Evolutionary conservation across 2,329 filamentous ascomycete genomes (phyloP), one percentile per base, ranked within the genome.

Genomic region (Fusarium begoniae): DNA sequence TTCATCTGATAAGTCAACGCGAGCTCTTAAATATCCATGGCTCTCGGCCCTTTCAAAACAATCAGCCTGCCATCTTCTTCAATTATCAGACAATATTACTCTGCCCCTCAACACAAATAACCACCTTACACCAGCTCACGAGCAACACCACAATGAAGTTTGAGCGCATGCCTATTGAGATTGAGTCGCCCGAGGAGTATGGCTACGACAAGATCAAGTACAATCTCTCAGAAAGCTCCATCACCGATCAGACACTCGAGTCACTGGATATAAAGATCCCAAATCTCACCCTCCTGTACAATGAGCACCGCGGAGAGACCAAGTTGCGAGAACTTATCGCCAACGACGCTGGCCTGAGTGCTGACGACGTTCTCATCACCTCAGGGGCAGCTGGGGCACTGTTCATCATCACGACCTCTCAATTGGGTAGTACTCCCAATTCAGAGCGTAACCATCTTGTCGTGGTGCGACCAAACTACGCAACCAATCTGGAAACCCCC

Each of bases 161-260:
- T 14, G 37, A 60, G 28, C 61, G 54, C 22, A 60, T 63, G 61
- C 43, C 61, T 17, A 63, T 63, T 10, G 44, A 63, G 44, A 50
- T 60, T 1, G 61, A 63, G 20, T 60, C 54, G 7, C 61, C 61
- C 7, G 54, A 63, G 10, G 54, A 63, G n/a, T 60, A 60, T 6
- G 61, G 61, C 5, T 43, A 60, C 5, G 28, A 43, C 4, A 63
- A 59, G 9, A 50, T 63, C 26, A 63, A 37, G 15, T 63, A 48
- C 9, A 63, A 63, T 11, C 37, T 63, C 35, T 63, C 54, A 4
- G 54, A 63, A 13, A 63, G 54, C 8, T 59, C 61, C 6, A 2
- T 63, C 6, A 48, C 61, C 15, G 61, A 63, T 2, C 61, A 50
- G 20, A 37, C 43, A 6, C 28, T 63, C 6, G n/a, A 28, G 5